Conservation (phyloP, 1,139 yeast genomes). For the Scheffersomyces cryptocercus region DNA sequence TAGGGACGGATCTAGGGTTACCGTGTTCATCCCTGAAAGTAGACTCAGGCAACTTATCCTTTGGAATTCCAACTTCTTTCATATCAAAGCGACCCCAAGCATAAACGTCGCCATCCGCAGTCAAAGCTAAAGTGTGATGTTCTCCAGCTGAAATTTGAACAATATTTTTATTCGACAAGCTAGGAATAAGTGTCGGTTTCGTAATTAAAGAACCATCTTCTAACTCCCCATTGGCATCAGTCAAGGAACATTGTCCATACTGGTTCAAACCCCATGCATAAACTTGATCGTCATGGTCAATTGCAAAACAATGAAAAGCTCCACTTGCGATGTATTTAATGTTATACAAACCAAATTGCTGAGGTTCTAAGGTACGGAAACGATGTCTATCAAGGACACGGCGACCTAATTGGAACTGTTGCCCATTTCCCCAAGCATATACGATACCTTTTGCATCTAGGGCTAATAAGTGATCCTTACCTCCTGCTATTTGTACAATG, state of each 20-base stretch:
- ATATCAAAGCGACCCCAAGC: constrained; percentile 92
- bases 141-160: constrained; percentile 85
- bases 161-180: constrained; percentile 58
- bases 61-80: constrained; percentile 84
- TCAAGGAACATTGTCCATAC: constrained; percentile 92
- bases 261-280: constrained; percentile 95
- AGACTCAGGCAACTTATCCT: constrained; percentile 58
- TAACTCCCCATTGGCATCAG: constrained; percentile 48
- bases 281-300: constrained; percentile 69
- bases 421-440: constrained; percentile 97
- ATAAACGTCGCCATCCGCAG: constrained; percentile 69
- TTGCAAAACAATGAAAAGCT: constrained; percentile 94
- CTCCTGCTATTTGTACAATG: constrained; percentile 85
- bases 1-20: constrained; percentile 82
- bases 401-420: constrained; percentile 88
- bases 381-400: constrained; percentile 77
- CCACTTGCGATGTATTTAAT: constrained; percentile 86
- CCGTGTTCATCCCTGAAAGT: constrained; percentile 81
- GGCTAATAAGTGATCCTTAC: constrained; percentile 89
- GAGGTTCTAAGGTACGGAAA: constrained; percentile 67
- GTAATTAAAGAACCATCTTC: constrained; percentile 82
- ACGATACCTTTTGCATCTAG: constrained; percentile 84
- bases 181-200: constrained; percentile 72
- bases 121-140: constrained; percentile 83
- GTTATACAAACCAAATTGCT: constrained; percentile 75